Percentiles rank a stretch among this genome's conserved stretches.
phyloP scores from a whole-genome alignment of 257 asterid species.

The Ballota nigra region DNA sequence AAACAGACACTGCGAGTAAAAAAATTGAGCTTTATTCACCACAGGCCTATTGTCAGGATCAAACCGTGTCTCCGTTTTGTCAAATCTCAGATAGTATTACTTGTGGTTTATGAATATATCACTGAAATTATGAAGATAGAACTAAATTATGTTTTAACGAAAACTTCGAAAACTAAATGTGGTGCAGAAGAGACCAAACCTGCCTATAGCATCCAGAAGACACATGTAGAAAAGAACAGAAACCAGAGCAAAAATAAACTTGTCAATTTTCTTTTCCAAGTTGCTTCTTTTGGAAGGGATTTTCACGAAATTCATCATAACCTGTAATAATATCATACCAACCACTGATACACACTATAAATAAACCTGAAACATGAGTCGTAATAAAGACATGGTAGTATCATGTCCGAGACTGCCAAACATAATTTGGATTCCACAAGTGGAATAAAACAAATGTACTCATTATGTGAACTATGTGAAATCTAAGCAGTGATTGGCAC shows the following conservation, averaged over 20 bases:
- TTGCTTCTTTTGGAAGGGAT: constrained; percentile 99
- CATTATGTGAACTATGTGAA: background rate
- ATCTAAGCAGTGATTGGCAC: too few relatives aligned
- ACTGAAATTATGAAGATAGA: constrained; percentile 49
- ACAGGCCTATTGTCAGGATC: constrained; percentile 84
- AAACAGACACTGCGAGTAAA: background rate
- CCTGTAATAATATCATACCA: constrained; percentile 49
- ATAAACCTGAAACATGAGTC: constrained; percentile 2
- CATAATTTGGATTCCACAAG: constrained; percentile 13
- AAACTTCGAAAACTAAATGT: constrained; percentile 16
- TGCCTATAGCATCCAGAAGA: constrained; percentile 95
- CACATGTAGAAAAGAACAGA: constrained; percentile 89
- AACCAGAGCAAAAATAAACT: constrained; percentile 84
- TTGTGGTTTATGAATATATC: constrained; percentile 77
- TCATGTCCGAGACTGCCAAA: background rate
- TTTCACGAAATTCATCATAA: constrained; percentile 99
- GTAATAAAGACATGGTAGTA: constrained; percentile 7
- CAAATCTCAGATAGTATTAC: constrained; percentile 81
- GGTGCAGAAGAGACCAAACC: constrained; percentile 47
- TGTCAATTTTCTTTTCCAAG: constrained; percentile 95
- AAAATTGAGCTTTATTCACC: constrained; percentile 45
- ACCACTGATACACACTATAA: too few relatives aligned
- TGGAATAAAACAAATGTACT: background rate
- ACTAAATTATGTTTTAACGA: constrained; percentile 9
- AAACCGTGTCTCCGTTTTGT: constrained; percentile 65